Percentiles rank a stretch among this genome's conserved stretches.
These are phyloP conservation scores for Puccinia novopanici DNA, from an alignment of 1,284 basidiomycete genomes.

Conservation along the genomic window DNA sequence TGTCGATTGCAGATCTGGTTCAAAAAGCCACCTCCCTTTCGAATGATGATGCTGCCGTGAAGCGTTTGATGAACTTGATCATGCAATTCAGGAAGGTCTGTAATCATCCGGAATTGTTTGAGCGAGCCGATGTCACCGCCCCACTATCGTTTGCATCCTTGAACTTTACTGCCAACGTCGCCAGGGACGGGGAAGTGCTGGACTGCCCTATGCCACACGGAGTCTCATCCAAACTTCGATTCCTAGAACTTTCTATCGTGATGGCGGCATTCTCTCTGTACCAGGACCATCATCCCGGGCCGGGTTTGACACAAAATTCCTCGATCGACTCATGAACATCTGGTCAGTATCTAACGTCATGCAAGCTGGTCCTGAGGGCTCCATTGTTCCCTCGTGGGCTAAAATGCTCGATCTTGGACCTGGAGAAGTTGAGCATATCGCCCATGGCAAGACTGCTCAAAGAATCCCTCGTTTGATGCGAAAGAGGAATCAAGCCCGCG, in stretches of 20 bases:
- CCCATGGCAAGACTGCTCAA: constrained; percentile 32
- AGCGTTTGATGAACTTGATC: constrained; percentile 96
- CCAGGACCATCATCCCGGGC: constrained; percentile 67
- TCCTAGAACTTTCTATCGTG: constrained; percentile 76
- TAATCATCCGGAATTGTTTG: constrained; percentile 98
- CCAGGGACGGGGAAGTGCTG: constrained; percentile 81
- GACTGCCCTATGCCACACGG: constrained; percentile 74
- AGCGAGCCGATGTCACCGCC: constrained; percentile 91
- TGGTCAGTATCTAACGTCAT: constrained; percentile 73
- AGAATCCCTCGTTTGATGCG: constrained; percentile 34
- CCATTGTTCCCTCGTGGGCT: constrained; percentile 54
- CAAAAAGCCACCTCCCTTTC: constrained; percentile 83
- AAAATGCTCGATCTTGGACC: constrained; percentile 43
- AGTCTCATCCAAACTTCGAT: constrained; percentile 81
- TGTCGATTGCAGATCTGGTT: constrained; percentile 90
- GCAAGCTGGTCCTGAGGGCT: constrained; percentile 64
- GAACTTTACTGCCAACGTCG: constrained; percentile 76
- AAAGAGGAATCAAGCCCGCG: constrained; percentile 3
- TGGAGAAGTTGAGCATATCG: constrained; percentile 39
- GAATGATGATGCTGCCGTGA: constrained; percentile 81
- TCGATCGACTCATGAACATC: constrained; percentile 80
- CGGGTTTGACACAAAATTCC: constrained; percentile 67
- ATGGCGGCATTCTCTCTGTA: constrained; percentile 73
- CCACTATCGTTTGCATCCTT: constrained; percentile 86
- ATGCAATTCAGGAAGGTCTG: constrained; percentile 99